Percentiles rank a stretch among this genome's conserved stretches.
phyloP scores from a whole-genome alignment of 2,329 filamentous ascomycete species.

The Myriosclerotinia curreyana region DNA sequence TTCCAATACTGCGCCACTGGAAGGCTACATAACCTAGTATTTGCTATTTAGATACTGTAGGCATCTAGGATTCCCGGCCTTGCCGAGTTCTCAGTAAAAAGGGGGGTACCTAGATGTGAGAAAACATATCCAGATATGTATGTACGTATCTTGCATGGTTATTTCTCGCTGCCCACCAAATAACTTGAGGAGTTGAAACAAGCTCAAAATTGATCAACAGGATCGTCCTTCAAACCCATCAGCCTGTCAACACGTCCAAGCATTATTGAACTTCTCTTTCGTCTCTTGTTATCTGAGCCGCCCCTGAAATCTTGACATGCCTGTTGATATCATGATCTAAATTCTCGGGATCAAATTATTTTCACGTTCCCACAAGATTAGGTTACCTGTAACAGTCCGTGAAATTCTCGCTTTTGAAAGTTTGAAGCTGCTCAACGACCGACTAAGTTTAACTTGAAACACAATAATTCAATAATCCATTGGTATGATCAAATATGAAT shows the following conservation, averaged over 20 bases:
- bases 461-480: background rate
- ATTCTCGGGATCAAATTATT: background rate
- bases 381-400: background rate
- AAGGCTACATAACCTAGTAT: background rate
- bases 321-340: background rate
- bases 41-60: background rate
- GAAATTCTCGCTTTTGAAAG: background rate
- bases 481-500: background rate
- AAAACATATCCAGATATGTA: too few relatives aligned
- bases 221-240: constrained; percentile 9
- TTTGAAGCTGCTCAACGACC: background rate
- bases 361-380: background rate
- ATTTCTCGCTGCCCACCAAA: background rate
- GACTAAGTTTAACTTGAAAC: background rate
- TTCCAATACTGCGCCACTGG: background rate
- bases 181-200: constrained; percentile 10
- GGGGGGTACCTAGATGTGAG: too few relatives aligned
- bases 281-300: background rate
- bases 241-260: background rate
- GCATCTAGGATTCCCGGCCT: background rate
- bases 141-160: too few relatives aligned
- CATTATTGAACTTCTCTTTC: background rate
- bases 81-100: background rate
- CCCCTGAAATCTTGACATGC: background rate
- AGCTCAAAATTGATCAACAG: constrained; percentile 18